phyloP scores from a whole-genome alignment of 2,329 filamentous ascomycete species.

The Stromatinia cepivora region DNA sequence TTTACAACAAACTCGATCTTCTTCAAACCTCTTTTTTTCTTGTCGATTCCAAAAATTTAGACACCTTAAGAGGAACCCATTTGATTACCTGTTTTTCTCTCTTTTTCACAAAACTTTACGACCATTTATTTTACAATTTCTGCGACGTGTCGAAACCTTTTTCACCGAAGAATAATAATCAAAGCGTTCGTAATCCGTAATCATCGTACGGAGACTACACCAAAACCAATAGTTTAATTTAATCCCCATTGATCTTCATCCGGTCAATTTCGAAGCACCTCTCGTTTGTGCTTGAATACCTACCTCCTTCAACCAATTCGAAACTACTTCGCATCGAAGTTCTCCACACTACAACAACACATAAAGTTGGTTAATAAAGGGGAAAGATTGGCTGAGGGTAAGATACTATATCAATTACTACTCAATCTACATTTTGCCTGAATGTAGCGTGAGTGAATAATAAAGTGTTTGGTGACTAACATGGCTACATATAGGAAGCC shows the following conservation, averaged over 20 bases:
- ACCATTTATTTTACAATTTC: conserved; percentile 17
- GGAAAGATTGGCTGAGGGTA: conserved; percentile 17
- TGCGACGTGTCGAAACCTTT: conserved; percentile 21
- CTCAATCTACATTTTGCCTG: background rate
- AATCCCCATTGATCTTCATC: conserved; percentile 12
- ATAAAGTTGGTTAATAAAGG: conserved; percentile 3
- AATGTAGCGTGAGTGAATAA: conserved; percentile 7
- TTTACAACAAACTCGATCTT: conserved; percentile 24
- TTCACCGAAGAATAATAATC: conserved; percentile 15
- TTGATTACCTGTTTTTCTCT: conserved; percentile 19
- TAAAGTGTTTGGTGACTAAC: conserved; percentile 28
- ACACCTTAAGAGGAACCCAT: conserved; percentile 18
- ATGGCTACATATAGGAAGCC: conserved; percentile 29
- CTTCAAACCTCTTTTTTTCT: conserved; percentile 7
- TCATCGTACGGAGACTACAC: background rate
- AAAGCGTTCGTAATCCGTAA: conserved; percentile 26
- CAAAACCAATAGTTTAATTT: conserved; percentile 9
- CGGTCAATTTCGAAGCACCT: conserved; percentile 24
- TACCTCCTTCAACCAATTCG: conserved; percentile 30
- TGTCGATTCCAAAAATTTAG: background rate
- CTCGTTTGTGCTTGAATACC: conserved; percentile 20
- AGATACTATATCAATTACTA: conserved; percentile 6
- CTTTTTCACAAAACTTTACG: background rate
- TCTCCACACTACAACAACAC: conserved; percentile 8
- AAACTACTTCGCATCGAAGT: conserved; percentile 23